These are phyloP conservation scores for Hibiscus tridactylites DNA, from an alignment of 345 rosid species.

Conservation along the genomic window DNA sequence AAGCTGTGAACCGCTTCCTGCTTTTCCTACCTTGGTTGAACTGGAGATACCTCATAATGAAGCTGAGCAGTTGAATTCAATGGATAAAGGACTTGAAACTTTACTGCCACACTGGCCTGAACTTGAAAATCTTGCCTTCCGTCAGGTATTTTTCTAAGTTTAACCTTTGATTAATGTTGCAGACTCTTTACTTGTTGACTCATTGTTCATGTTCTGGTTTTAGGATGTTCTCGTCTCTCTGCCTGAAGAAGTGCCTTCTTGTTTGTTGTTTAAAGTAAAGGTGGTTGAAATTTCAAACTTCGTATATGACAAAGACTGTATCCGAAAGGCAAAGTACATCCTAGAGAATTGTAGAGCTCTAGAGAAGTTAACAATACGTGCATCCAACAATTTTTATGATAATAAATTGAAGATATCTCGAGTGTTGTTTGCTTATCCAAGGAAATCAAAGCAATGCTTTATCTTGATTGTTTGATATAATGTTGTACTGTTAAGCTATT, in stretches of 20 bases:
- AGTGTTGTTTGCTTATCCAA: neutral
- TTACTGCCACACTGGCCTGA: neutral
- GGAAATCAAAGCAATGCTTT: neutral
- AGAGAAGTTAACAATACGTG: neutral
- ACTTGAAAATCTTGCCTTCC: neutral
- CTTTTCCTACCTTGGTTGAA: neutral
- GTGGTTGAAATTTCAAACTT: neutral
- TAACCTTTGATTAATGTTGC: neutral
- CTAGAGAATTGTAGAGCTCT: neutral
- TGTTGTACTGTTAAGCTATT: too few species aligned
- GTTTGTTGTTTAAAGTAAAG: neutral
- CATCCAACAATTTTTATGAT: accelerated
- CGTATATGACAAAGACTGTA: neutral
- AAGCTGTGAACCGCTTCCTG: neutral
- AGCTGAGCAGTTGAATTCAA: neutral
- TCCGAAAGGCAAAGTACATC: neutral
- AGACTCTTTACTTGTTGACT: too few species aligned
- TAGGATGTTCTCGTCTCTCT: neutral
- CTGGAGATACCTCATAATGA: neutral
- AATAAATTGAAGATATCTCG: neutral
- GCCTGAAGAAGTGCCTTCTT: neutral
- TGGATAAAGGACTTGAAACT: neutral
- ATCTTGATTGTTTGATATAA: neutral
- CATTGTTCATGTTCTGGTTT: neutral
- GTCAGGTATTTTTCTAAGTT: neutral